Conservation (phyloP, 179 eudicot species). For the Silene coronaria region DNA sequence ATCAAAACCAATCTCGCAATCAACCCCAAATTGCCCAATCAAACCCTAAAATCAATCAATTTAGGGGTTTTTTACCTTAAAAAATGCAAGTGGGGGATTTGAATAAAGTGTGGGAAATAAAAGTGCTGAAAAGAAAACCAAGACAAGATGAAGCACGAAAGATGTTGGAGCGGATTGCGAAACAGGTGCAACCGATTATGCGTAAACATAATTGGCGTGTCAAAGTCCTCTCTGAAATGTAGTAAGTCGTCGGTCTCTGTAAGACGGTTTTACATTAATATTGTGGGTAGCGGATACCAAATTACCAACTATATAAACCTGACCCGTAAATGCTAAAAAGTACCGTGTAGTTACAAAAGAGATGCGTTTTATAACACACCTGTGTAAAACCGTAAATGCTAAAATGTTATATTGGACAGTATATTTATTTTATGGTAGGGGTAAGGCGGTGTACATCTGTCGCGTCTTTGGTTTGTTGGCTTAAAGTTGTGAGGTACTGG, state of each 20-base stretch:
- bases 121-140: conserved; percentile 56
- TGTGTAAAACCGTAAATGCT: no score
- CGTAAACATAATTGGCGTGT: conserved; percentile 82
- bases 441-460: neutral
- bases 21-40: neutral
- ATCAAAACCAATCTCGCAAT: neutral
- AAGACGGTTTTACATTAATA: neutral
- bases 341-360: no score
- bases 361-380: no score
- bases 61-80: no score
- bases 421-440: neutral
- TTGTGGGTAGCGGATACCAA: neutral
- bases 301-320: no score
- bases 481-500: neutral
- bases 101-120: conserved; percentile 89
- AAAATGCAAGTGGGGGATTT: conserved; percentile 58
- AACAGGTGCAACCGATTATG: conserved; percentile 93
- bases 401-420: no score
- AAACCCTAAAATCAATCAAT: neutral
- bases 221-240: conserved; percentile 81
- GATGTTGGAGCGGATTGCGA: conserved; percentile 60
- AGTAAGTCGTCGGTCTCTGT: conserved; percentile 33
- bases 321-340: no score
- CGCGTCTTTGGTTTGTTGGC: neutral
- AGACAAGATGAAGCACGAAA: conserved; percentile 58